phyloP scores from a whole-genome alignment of 1,284 basidiomycete species.

The Gomphus bonarii region DNA sequence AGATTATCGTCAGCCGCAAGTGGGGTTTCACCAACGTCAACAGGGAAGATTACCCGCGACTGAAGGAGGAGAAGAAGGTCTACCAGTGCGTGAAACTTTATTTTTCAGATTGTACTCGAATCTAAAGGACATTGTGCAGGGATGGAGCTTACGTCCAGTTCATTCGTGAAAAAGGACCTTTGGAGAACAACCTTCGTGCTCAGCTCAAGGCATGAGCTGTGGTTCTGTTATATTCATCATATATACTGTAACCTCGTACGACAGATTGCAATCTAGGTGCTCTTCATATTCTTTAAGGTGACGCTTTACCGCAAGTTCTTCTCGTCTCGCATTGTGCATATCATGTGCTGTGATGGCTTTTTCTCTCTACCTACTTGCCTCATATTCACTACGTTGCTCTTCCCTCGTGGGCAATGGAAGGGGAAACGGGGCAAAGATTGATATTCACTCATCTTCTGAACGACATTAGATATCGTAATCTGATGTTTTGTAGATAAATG shows the following conservation, averaged over 20 bases:
- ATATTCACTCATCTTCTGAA: constrained; percentile 14
- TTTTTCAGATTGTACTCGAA: neutral
- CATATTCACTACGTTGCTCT: constrained; percentile 71
- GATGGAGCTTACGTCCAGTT: constrained; percentile 84
- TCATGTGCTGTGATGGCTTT: constrained; percentile 7
- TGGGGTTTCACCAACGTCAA: constrained; percentile 97
- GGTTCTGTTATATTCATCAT: constrained; percentile 13
- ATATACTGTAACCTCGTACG: constrained; percentile 16
- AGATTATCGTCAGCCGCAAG: constrained; percentile 97
- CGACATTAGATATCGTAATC: neutral
- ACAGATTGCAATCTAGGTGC: constrained; percentile 15
- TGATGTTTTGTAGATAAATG: neutral
- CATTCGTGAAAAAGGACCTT: constrained; percentile 78
- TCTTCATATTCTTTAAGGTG: constrained; percentile 12
- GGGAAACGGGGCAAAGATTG: constrained; percentile 71
- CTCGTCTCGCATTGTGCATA: neutral
- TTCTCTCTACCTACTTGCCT: constrained; percentile 24
- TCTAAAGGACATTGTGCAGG: constrained; percentile 29
- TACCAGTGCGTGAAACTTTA: constrained; percentile 53
- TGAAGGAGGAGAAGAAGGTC: constrained; percentile 85
- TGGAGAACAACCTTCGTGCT: constrained; percentile 78
- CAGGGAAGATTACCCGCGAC: constrained; percentile 80
- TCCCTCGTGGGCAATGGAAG: constrained; percentile 54
- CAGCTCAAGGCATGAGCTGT: constrained; percentile 56
- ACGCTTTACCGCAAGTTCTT: neutral